Conservation (phyloP, 768 basidiomycete species). For the Calocera viscosa region DNA sequence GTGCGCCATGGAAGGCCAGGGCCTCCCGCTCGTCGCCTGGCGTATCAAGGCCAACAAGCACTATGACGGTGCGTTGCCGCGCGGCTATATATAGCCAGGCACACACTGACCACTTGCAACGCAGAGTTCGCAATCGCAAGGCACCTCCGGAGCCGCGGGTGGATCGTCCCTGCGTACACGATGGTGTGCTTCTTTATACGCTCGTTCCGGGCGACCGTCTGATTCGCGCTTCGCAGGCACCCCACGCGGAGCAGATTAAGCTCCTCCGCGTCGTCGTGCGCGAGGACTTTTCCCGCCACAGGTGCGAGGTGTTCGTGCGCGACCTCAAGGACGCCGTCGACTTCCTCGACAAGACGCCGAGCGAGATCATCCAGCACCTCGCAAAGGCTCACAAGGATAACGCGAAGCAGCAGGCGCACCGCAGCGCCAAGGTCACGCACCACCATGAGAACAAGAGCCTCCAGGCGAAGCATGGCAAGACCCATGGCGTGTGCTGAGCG, state of each 20-base stretch:
- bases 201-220: slow-evolving; percentile 10
- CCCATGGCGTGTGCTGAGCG: slow-evolving; percentile 22
- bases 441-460: slow-evolving; percentile 26
- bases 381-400: slow-evolving; percentile 9
- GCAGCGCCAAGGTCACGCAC: slow-evolving; percentile 12
- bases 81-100: not conserved
- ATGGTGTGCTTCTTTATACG: not conserved
- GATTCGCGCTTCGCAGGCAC: too few species aligned
- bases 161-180: slow-evolving; percentile 17
- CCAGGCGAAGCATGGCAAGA: slow-evolving; percentile 27
- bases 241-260: slow-evolving; percentile 20
- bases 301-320: slow-evolving; percentile 23
- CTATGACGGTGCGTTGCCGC: slow-evolving; percentile 18
- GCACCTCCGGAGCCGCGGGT: slow-evolving; percentile 19
- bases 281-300: slow-evolving; percentile 23
- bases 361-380: slow-evolving; percentile 20
- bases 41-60: slow-evolving; percentile 18
- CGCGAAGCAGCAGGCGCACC: slow-evolving; percentile 1
- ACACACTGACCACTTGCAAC: too few species aligned
- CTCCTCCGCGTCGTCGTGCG: slow-evolving; percentile 26
- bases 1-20: slow-evolving; percentile 17
- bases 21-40: slow-evolving; percentile 27
- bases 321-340: slow-evolving; percentile 21
- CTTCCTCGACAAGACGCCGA: slow-evolving; percentile 21
- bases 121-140: slow-evolving; percentile 26